Percentiles rank a stretch among this genome's conserved stretches.
phyloP scores from a whole-genome alignment of 2,329 filamentous ascomycete genomes.

The Beauveria varroae region DNA sequence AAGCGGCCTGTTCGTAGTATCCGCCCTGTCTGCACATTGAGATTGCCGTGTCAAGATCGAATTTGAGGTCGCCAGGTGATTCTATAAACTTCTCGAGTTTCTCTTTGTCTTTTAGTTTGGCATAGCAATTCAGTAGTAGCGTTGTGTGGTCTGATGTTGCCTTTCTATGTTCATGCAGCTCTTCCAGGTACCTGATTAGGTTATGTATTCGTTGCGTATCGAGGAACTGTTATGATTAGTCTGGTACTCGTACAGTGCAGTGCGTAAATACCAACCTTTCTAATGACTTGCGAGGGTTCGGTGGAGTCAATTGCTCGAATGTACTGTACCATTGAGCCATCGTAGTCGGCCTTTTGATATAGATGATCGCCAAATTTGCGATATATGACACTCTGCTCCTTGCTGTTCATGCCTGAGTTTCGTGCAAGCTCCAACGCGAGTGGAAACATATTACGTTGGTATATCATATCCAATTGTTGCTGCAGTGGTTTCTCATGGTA shows the following conservation, averaged over 20 bases:
- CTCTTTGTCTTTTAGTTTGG: slow-evolving; percentile 92
- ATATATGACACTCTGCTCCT: slow-evolving; percentile 86
- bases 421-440: slow-evolving; percentile 88
- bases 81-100: slow-evolving; percentile 97
- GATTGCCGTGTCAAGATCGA: slow-evolving; percentile 94
- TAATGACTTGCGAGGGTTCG: slow-evolving; percentile 90
- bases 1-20: slow-evolving; percentile 94
- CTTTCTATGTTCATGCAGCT: slow-evolving; percentile 87
- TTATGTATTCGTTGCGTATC: slow-evolving; percentile 98
- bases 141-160: slow-evolving; percentile 96
- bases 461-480: slow-evolving; percentile 87
- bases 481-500: slow-evolving; percentile 89
- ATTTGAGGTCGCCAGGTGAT: slow-evolving; percentile 87
- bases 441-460: slow-evolving; percentile 87
- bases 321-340: slow-evolving; percentile 98
- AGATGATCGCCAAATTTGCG: slow-evolving; percentile 89
- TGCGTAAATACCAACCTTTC: slow-evolving; percentile 53
- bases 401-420: slow-evolving; percentile 70
- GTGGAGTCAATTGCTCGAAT: slow-evolving; percentile 93
- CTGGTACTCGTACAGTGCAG: rapidly evolving
- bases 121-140: slow-evolving; percentile 90
- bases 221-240: slow-evolving; percentile 57
- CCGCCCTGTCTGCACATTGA: slow-evolving; percentile 95
- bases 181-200: slow-evolving; percentile 92
- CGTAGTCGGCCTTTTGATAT: slow-evolving; percentile 92